Conservation (phyloP, 2,329 filamentous ascomycete species). For the Tolypocladium nubicola region DNA sequence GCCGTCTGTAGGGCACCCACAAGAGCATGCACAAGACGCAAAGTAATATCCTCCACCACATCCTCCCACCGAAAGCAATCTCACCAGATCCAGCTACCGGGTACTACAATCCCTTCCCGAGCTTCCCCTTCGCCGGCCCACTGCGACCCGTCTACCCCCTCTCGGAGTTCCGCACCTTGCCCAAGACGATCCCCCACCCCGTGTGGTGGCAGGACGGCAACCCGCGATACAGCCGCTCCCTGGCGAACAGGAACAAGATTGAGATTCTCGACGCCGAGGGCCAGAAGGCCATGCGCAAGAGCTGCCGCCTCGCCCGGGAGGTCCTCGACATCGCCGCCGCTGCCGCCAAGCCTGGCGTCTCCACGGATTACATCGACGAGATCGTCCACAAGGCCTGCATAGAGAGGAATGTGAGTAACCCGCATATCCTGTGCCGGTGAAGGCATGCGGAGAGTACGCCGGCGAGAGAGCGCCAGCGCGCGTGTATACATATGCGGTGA, state of each 20-base stretch:
- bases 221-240: conserved; percentile 46
- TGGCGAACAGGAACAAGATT: conserved; percentile 68
- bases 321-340: conserved; percentile 85
- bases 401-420: conserved; percentile 67
- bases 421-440: not conserved
- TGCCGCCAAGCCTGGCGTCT: conserved; percentile 79
- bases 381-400: conserved; percentile 91
- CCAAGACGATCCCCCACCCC: conserved; percentile 70
- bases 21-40: conserved; percentile 65
- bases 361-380: conserved; percentile 91
- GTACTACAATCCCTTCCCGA: conserved; percentile 84
- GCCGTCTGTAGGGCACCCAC: conserved; percentile 55
- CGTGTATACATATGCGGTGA: not conserved
- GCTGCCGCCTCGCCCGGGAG: conserved; percentile 77
- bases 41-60: conserved; percentile 60
- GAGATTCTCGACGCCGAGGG: conserved; percentile 70
- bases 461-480: not conserved
- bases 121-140: conserved; percentile 69
- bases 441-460: not conserved
- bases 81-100: conserved; percentile 89
- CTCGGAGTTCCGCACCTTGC: conserved; percentile 60
- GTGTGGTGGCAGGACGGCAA: conserved; percentile 85
- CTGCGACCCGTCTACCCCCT: conserved; percentile 83
- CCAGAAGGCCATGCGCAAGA: conserved; percentile 85
- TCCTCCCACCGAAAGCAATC: conserved; percentile 70